Evolutionary conservation across 1,139 yeast species (phyloP).

Genomic region (Kodamaea arcana): DNA sequence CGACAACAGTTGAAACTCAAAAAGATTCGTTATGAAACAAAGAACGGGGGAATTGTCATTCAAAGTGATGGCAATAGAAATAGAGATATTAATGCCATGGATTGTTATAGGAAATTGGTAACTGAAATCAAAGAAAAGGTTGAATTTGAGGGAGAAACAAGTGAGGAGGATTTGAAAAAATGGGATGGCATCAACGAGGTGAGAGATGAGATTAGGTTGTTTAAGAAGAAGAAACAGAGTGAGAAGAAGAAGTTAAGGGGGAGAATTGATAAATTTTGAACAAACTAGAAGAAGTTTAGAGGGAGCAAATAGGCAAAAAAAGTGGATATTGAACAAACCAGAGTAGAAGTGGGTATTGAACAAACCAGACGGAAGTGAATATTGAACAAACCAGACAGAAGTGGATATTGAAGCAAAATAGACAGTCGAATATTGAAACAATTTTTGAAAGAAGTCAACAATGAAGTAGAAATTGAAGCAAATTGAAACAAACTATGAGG

Average conservation of each 20-base stretch:
- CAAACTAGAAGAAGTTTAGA: no score
- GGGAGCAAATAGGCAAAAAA: no score
- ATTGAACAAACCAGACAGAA: no score
- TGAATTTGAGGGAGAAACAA: slow-evolving; percentile 47
- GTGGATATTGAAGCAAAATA: no score
- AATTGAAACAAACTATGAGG: no score
- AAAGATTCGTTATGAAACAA: slow-evolving; percentile 54
- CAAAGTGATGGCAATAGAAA: slow-evolving; percentile 61
- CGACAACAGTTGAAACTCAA: slow-evolving; percentile 38
- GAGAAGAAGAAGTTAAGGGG: slow-evolving; percentile 51
- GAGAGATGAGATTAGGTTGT: slow-evolving; percentile 47
- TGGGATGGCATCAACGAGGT: slow-evolving; percentile 52
- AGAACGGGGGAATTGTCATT: slow-evolving; percentile 54
- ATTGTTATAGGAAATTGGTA: slow-evolving; percentile 59
- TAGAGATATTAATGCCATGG: slow-evolving; percentile 52
- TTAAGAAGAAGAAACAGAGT: slow-evolving; percentile 48
- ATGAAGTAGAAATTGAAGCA: no score
- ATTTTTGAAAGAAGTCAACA: no score
- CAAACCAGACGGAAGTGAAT: no score
- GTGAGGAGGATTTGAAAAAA: slow-evolving; percentile 44
- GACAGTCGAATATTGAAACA: no score
- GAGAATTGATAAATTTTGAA: no score
- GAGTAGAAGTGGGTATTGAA: no score
- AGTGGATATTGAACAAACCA: no score
- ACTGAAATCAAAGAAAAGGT: slow-evolving; percentile 47